These are phyloP conservation scores for Actinomucor elegans DNA, from an alignment of 371 early-diverging fungal species.

Conservation along the genomic window DNA sequence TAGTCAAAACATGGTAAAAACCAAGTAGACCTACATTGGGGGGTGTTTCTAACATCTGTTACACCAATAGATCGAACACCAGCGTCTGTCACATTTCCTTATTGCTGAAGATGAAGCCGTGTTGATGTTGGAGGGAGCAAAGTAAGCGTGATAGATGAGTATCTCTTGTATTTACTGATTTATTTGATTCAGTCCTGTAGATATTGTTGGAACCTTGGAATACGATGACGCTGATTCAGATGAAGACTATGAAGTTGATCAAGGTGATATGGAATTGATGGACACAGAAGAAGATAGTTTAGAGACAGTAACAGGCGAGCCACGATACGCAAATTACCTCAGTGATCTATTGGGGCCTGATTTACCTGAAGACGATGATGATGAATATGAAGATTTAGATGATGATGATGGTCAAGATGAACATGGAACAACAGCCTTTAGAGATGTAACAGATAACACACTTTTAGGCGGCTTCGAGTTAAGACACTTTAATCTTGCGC, in stretches of 20 bases:
- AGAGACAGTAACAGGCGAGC: constrained; percentile 19
- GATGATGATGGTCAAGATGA: constrained; percentile 13
- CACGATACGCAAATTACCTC: constrained; percentile 15
- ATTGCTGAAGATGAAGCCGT: constrained; percentile 14
- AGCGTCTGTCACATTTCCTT: constrained; percentile 12
- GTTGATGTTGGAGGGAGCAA: constrained; percentile 7
- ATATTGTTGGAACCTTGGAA: not conserved
- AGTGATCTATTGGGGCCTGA: constrained; percentile 27
- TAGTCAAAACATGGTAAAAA: constrained; percentile 9
- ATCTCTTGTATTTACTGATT: not conserved
- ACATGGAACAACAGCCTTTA: constrained; percentile 19
- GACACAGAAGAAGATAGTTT: constrained; percentile 4
- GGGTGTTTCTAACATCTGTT: not conserved
- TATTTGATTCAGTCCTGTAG: constrained; percentile 1
- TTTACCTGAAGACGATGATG: constrained; percentile 29
- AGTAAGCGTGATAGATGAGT: too few species aligned
- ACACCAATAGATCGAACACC: constrained; percentile 15
- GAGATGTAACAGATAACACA: constrained; percentile 23
- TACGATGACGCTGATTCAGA: not conserved
- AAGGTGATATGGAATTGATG: not conserved
- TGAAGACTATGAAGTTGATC: not conserved
- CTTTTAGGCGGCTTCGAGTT: constrained; percentile 27
- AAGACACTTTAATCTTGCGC: constrained; percentile 23
- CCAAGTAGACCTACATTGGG: not conserved
- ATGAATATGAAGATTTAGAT: constrained; percentile 17